phyloP scores from a whole-genome alignment of 768 basidiomycete genomes.

The Boletus tomentosulus region DNA sequence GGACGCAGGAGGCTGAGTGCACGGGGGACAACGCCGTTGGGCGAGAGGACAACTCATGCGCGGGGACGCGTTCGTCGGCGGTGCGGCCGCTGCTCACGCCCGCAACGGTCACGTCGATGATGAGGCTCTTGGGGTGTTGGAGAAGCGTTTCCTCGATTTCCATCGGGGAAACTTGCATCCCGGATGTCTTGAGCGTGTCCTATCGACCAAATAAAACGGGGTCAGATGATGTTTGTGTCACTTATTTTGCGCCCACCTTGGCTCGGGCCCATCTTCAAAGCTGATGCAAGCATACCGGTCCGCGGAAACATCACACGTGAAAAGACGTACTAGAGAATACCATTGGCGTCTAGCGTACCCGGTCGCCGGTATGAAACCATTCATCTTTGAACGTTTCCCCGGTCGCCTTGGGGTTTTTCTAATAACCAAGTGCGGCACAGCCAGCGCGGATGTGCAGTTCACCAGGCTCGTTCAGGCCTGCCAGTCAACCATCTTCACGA shows the following conservation, averaged over 20 bases:
- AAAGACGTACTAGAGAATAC: slow-evolving; percentile 57
- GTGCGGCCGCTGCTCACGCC: slow-evolving; percentile 63
- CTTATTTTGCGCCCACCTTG: slow-evolving; percentile 45
- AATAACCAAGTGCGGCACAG: slow-evolving; percentile 65
- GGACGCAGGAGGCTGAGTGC: no score
- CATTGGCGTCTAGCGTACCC: slow-evolving; percentile 55
- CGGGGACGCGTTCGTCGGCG: no score
- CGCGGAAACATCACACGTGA: background rate
- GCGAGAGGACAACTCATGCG: no score
- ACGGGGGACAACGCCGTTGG: slow-evolving; percentile 56
- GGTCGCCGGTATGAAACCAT: slow-evolving; percentile 75
- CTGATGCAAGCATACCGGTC: slow-evolving; percentile 30
- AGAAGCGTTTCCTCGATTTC: slow-evolving; percentile 71
- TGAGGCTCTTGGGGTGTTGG: slow-evolving; percentile 56
- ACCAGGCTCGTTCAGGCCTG: slow-evolving; percentile 53
- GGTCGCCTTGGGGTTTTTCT: slow-evolving; percentile 47
- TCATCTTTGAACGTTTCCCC: slow-evolving; percentile 50
- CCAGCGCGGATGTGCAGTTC: slow-evolving; percentile 58
- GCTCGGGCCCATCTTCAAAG: slow-evolving; percentile 58
- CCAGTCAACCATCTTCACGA: slow-evolving; percentile 55
- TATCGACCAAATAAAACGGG: slow-evolving; percentile 20
- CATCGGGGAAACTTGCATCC: slow-evolving; percentile 72
- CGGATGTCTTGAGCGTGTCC: slow-evolving; percentile 80
- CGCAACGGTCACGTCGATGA: slow-evolving; percentile 65
- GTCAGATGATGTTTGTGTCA: background rate